phyloP scores from a whole-genome alignment of 176 grass and related monocot species.

The Areca catechu region DNA sequence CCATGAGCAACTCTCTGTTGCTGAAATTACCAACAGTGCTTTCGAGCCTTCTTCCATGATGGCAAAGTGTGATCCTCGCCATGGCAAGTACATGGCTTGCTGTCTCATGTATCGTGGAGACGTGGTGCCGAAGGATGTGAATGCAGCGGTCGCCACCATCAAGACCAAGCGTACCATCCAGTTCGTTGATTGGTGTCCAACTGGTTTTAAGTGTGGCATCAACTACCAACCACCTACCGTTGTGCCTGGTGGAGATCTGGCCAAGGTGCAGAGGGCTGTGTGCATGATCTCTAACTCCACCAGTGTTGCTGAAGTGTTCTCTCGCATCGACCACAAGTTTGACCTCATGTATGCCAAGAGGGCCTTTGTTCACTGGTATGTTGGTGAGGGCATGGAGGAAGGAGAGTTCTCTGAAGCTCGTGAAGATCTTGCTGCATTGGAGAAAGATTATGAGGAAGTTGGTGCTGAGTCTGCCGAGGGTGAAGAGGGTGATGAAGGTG shows the following conservation, averaged over 20 bases:
- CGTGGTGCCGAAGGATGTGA: constrained; percentile 84
- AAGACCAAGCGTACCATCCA: constrained; percentile 86
- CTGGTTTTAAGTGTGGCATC: constrained; percentile 82
- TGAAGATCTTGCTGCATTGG: constrained; percentile 35
- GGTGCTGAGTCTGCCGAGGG: constrained; percentile 34
- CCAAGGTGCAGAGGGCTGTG: constrained; percentile 73
- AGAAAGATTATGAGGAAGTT: constrained; percentile 42
- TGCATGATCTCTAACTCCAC: constrained; percentile 95
- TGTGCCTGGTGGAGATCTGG: constrained; percentile 63
- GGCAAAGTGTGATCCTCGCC: constrained; percentile 70
- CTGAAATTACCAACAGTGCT: constrained; percentile 77
- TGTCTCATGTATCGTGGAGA: constrained; percentile 89
- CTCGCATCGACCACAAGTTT: constrained; percentile 77
- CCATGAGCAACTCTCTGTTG: constrained; percentile 74
- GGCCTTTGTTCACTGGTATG: constrained; percentile 42
- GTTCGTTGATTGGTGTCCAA: constrained; percentile 86
- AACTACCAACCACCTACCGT: constrained; percentile 74
- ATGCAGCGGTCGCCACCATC: constrained; percentile 62
- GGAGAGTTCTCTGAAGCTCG: constrained; percentile 41
- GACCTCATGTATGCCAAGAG: constrained; percentile 90
- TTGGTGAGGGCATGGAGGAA: constrained; percentile 47
- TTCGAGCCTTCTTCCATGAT: constrained; percentile 84
- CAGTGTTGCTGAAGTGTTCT: constrained; percentile 72
- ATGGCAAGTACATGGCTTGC: constrained; percentile 82
- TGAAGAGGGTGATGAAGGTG: constrained; percentile 32